Conservation (phyloP, 768 basidiomycete species). For the Kwoniella sp. region DNA sequence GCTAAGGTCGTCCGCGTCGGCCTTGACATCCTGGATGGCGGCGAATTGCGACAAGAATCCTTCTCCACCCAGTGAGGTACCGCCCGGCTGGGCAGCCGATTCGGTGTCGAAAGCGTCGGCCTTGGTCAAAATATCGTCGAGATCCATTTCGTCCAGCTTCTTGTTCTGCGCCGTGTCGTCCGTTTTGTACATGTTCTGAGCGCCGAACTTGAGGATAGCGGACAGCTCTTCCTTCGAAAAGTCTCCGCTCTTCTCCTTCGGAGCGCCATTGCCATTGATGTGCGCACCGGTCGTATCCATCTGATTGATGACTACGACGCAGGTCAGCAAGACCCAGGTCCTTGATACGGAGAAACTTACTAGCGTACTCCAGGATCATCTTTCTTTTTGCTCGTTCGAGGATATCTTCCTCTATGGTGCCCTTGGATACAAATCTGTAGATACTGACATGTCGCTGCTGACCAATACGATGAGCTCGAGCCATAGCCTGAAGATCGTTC, state of each 20-base stretch:
- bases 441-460: conserved; percentile 98
- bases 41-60: conserved; percentile 93
- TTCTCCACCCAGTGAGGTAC: conserved; percentile 94
- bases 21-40: conserved; percentile 94
- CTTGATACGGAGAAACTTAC: conserved; percentile 57
- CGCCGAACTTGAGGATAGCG: conserved; percentile 96
- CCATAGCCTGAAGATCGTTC: conserved; percentile 98
- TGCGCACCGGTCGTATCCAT: conserved; percentile 99
- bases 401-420: conserved; percentile 98
- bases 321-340: not conserved
- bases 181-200: conserved; percentile 99
- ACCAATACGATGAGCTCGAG: conserved; percentile 96
- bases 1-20: conserved; percentile 67
- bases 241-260: conserved; percentile 51
- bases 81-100: conserved; percentile 71
- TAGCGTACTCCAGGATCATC: conserved; percentile 99
- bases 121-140: conserved; percentile 93
- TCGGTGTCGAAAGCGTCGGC: conserved; percentile 97
- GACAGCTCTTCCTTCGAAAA: conserved; percentile 84
- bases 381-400: conserved; percentile 97
- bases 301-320: conserved; percentile 89
- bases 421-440: conserved; percentile 93
- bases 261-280: conserved; percentile 64
- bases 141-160: conserved; percentile 98
- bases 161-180: conserved; percentile 87